These are phyloP conservation scores for Ogataea nonfermentans DNA, from an alignment of 805 yeast genomes.

Conservation along the genomic window DNA sequence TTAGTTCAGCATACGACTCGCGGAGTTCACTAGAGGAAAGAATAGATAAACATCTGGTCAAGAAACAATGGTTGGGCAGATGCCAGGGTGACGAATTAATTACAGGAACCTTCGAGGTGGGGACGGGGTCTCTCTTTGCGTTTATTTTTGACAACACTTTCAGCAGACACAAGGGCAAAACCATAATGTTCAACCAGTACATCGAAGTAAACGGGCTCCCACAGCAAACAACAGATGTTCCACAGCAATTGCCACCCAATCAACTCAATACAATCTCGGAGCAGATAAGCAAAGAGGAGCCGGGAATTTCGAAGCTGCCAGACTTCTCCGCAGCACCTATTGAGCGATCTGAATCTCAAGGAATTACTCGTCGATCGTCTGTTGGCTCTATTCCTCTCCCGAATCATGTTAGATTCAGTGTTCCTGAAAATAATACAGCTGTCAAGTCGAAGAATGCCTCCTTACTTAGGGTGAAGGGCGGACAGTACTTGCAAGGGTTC, in stretches of 20 bases:
- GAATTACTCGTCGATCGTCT: constrained; percentile 3
- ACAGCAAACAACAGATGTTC: neutral
- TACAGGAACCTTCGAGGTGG: constrained; percentile 60
- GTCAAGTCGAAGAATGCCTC: constrained; percentile 27
- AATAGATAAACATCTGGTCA: constrained; percentile 50
- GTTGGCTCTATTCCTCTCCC: constrained; percentile 4
- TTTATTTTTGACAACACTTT: constrained; percentile 91
- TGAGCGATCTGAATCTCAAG: neutral
- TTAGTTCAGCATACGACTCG: constrained; percentile 34
- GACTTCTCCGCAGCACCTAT: constrained; percentile 4
- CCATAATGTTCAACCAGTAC: constrained; percentile 63
- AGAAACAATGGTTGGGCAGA: constrained; percentile 54
- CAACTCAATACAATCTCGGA: constrained; percentile 14
- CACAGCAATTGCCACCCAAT: constrained; percentile 6
- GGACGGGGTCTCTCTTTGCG: constrained; percentile 71
- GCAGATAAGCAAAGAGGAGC: constrained; percentile 8
- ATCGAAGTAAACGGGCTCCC: constrained; percentile 19
- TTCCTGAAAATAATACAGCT: constrained; percentile 21
- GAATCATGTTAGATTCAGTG: constrained; percentile 28
- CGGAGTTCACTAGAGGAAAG: constrained; percentile 46
- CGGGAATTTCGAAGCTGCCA: neutral
- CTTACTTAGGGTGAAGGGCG: constrained; percentile 49
- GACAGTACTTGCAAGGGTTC: constrained; percentile 74
- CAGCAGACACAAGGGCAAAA: constrained; percentile 80
- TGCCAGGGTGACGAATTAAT: constrained; percentile 59